Conservation (phyloP, 2,329 filamentous ascomycete species). For the Esteya vermicola region DNA sequence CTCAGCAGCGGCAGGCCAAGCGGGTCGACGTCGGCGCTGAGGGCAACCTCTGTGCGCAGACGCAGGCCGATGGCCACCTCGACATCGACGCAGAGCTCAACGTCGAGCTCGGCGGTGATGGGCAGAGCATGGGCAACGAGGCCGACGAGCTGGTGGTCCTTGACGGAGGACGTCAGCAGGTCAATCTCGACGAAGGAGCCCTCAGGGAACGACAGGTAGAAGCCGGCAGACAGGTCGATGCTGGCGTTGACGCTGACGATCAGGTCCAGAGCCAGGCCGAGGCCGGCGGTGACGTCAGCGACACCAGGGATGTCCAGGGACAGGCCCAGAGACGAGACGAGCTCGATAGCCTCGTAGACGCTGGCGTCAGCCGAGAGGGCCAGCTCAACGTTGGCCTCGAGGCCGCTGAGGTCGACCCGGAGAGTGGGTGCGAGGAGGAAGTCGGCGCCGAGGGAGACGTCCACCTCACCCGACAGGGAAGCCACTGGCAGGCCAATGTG, state of each 20-base stretch:
- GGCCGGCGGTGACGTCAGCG: constrained; percentile 11
- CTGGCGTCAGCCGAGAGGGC: constrained; percentile 13
- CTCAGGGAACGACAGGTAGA: constrained; percentile 15
- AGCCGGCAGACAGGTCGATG: constrained; percentile 13
- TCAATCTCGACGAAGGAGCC: constrained; percentile 15
- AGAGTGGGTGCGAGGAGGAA: constrained; percentile 11
- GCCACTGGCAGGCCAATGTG: constrained; percentile 11
- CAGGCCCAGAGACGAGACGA: constrained; percentile 11
- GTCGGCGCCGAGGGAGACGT: constrained; percentile 7
- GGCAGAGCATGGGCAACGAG: constrained; percentile 13
- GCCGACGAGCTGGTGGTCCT: constrained; percentile 10
- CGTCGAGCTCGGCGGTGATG: constrained; percentile 10
- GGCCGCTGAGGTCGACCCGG: constrained; percentile 13
- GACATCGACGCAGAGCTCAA: constrained; percentile 14
- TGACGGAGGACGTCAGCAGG: constrained; percentile 13
- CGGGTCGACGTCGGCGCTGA: constrained; percentile 12
- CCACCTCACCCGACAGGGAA: constrained; percentile 9
- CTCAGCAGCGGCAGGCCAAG: constrained; percentile 13
- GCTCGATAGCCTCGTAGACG: constrained; percentile 12
- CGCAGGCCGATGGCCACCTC: constrained; percentile 15
- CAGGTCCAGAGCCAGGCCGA: constrained; percentile 16
- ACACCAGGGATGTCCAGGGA: constrained; percentile 13
- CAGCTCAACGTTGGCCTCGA: constrained; percentile 15
- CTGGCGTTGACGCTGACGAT: constrained; percentile 14
- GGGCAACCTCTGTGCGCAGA: constrained; percentile 14